phyloP scores from a whole-genome alignment of 768 basidiomycete genomes.

The Termitomyces sp. region DNA sequence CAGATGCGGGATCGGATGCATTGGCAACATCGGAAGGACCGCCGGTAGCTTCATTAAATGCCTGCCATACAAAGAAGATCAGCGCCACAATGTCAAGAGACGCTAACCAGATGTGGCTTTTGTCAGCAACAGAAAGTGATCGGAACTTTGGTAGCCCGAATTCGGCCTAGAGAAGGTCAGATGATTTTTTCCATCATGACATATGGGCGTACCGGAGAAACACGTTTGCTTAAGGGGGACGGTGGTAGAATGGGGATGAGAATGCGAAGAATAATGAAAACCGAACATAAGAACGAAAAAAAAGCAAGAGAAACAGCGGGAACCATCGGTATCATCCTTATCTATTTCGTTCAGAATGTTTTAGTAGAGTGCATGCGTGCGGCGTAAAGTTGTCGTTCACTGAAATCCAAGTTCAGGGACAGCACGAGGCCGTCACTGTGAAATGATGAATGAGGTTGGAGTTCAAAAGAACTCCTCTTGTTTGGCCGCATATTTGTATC shows the following conservation, averaged over 20 bases:
- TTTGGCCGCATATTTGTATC: constrained; percentile 32
- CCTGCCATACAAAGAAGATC: constrained; percentile 64
- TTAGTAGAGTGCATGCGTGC: no score
- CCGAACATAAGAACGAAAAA: constrained; percentile 68
- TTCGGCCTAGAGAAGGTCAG: constrained; percentile 51
- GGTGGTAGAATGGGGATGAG: constrained; percentile 73
- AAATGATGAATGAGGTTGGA: constrained; percentile 17
- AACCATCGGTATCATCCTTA: constrained; percentile 62
- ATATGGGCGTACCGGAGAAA: constrained; percentile 55
- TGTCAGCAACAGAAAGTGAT: constrained; percentile 63
- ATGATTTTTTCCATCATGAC: constrained; percentile 8
- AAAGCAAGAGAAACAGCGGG: constrained; percentile 65
- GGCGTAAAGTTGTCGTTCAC: background rate
- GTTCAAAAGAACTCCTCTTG: constrained; percentile 16
- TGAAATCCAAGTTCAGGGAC: background rate
- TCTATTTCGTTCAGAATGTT: constrained; percentile 6
- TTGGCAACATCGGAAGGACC: constrained; percentile 40
- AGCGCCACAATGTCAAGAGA: constrained; percentile 62
- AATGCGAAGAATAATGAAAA: constrained; percentile 74
- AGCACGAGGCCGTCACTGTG: background rate
- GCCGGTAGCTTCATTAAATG: constrained; percentile 46
- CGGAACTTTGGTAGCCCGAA: constrained; percentile 71
- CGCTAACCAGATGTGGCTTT: constrained; percentile 72
- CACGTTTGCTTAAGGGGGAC: constrained; percentile 68
- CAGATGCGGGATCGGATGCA: constrained; percentile 47